Conservation (phyloP, 2,329 filamentous ascomycete genomes). For the Neobulgaria alba region DNA sequence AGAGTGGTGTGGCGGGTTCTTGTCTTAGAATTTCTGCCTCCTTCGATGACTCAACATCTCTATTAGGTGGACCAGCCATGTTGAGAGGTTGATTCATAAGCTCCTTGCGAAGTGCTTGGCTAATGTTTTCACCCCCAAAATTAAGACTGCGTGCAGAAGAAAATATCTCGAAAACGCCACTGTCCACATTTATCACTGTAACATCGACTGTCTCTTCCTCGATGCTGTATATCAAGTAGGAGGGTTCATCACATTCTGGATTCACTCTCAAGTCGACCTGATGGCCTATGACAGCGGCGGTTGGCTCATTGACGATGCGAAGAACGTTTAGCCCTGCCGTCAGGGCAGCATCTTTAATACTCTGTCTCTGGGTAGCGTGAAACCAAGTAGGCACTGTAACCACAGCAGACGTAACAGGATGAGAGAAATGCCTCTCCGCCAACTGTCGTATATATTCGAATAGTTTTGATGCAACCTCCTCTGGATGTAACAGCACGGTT, state of each 20-base stretch:
- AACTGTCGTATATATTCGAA: slow-evolving; percentile 9
- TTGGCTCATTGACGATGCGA: slow-evolving; percentile 68
- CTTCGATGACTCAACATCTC: no score
- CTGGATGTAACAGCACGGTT: slow-evolving; percentile 3
- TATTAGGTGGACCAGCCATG: no score
- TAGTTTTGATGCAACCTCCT: slow-evolving; percentile 6
- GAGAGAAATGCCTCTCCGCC: slow-evolving; percentile 4
- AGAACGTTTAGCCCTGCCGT: slow-evolving; percentile 64
- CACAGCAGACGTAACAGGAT: slow-evolving; percentile 31
- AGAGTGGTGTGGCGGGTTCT: no score
- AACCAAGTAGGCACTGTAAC: slow-evolving; percentile 67
- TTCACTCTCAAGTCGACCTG: slow-evolving; percentile 39
- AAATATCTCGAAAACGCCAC: slow-evolving; percentile 9
- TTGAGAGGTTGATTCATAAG: neutral
- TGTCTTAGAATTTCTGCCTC: neutral
- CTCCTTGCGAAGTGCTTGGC: neutral
- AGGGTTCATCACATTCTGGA: no score
- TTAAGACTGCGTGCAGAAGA: neutral
- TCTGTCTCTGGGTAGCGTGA: slow-evolving; percentile 68
- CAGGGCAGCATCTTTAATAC: slow-evolving; percentile 64
- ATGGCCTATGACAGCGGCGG: slow-evolving; percentile 63
- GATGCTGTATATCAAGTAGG: slow-evolving; percentile 7
- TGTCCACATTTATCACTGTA: slow-evolving; percentile 4
- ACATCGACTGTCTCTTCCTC: slow-evolving; percentile 4
- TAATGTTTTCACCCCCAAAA: slow-evolving; percentile 5